These are phyloP conservation scores for Barnettozyma sucrosica DNA, from an alignment of 805 yeast genomes.

Conservation along the genomic window DNA sequence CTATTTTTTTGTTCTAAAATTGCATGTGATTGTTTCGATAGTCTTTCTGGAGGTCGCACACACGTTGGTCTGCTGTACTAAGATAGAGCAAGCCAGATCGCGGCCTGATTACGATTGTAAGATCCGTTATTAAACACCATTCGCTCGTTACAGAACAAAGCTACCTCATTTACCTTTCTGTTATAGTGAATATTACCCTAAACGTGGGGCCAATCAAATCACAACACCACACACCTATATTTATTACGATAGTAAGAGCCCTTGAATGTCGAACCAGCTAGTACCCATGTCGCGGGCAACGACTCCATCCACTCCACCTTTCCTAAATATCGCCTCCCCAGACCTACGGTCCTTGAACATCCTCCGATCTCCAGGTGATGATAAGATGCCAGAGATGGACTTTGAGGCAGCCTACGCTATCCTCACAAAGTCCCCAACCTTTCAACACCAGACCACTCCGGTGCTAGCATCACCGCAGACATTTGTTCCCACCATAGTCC, in stretches of 20 bases:
- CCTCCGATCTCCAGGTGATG: constrained; percentile 5
- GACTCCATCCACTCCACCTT: constrained; percentile 14
- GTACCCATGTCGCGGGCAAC: constrained; percentile 4
- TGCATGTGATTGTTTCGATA: constrained; percentile 1
- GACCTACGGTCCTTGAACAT: constrained; percentile 7
- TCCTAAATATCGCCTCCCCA: constrained; percentile 11
- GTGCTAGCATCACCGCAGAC: neutral
- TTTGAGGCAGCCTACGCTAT: constrained; percentile 27
- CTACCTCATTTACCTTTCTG: neutral
- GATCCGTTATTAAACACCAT: neutral
- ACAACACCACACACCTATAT: neutral
- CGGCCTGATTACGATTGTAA: neutral
- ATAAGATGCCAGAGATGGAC: constrained; percentile 21
- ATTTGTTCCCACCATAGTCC: constrained; percentile 1
- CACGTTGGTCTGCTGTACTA: neutral
- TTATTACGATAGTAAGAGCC: too few relatives aligned
- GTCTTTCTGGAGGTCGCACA: too few relatives aligned
- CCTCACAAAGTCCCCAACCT: constrained; percentile 21
- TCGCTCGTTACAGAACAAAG: neutral
- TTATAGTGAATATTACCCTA: neutral
- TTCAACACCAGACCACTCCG: constrained; percentile 7
- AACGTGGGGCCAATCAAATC: neutral
- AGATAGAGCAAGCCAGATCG: neutral
- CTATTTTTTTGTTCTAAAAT: neutral
- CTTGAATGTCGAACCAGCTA: constrained; percentile 2